Base-by-base conservation (phyloP, 352 stramenopile genomes). In the Globisporangium spinosum region DNA sequence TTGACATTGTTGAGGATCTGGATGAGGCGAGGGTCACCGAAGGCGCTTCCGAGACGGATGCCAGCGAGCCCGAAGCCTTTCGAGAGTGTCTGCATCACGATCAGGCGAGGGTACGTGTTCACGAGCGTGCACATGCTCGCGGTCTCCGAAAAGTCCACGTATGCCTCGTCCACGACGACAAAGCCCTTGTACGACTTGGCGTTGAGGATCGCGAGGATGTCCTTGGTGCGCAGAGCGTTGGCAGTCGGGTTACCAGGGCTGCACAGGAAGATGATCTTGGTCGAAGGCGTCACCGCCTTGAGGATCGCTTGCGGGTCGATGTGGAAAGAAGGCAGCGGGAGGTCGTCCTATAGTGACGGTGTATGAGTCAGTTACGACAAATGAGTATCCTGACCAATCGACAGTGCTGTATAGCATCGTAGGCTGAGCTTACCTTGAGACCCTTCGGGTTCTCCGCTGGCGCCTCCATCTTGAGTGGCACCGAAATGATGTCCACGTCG, bases 1-100 rank as follows among this genome's bases (percentile, higher is more conserved):
- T 99, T 99, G 65, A 99, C 94, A 72, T 98, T 99, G 81, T 99
- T 99, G 67, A 99, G 94, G 43, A 99, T 88, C 80, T 98, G 90
- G 73, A 99, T 98, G 9, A 99, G 82, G 64, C 91, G 87, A 7
- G 89, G 73, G 69, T 95, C 75, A 40, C 88, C 97, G 62, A 99
- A 98, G 25, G 96, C 92, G 68, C 96, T 90, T 6, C 92, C 92
- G 43, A 98, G 71, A 51, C 87, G 95, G 75, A 99, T 98, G 7
- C 95, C 97, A 23, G 97, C 97, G 60, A 99, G 87, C 23, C 97
- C 97, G 76, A 99, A 99, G 29, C 96, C 96, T 81, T 99, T 99
- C 7, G 93, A 98, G 1, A 99, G 82, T 27, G 97, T 99, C 76
- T 99, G 97, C 59, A 99, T 77, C 32, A 99, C 97, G 29, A 99